Base-by-base conservation (phyloP, 1,284 basidiomycete genomes). In the Apiotrichum brassicae region DNA sequence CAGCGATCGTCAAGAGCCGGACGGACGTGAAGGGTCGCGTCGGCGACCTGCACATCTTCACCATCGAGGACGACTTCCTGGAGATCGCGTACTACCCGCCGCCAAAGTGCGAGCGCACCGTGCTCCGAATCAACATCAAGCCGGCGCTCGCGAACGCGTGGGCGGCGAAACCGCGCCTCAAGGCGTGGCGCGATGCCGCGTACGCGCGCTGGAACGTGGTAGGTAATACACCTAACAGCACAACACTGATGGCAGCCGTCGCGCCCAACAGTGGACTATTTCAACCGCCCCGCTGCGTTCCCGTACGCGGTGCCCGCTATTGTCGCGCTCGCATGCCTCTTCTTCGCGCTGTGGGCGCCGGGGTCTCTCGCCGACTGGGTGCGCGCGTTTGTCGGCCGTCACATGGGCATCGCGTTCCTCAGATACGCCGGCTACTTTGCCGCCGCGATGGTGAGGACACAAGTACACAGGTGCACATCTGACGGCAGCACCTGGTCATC, bases 1-100 rank as follows among this genome's bases (percentile, higher is more conserved):
- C 41, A 64, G 64, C 63, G 2, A 65, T 67, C 12, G 49, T 67
- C 48, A 65, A 65, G 48, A 45, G 58, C 25, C 48, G 56, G 16
- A 53, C 58, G 11, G 30, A 52, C 20, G 36, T 44, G 26, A 55
- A 56, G 32, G 65, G 65, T 36, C 37, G 63, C n/a, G 46, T 62
- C 12, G 65, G 65, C 22, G 53, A 62, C 35, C 54, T 67, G 8
- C 54, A 60, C 57, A 60, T 67, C 46, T 48, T 62, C 34, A 53
- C 55, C 42, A 49, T 50, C 2, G 26, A 55, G 9, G 57, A 56
- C 8, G 33, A 48, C 8, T 46, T 36, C 41, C 30, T 59, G 4
- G 48, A 50, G n/a, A 7, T 64, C n/a, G 45, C 55, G n/a, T 46
- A 53, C 18, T 56, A 60, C 35, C 63, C 65, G 4, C 62, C 60